Evolutionary conservation across 164 flowering plant genomes (phyloP).

Genomic region (Paratinospora sagittata): DNA sequence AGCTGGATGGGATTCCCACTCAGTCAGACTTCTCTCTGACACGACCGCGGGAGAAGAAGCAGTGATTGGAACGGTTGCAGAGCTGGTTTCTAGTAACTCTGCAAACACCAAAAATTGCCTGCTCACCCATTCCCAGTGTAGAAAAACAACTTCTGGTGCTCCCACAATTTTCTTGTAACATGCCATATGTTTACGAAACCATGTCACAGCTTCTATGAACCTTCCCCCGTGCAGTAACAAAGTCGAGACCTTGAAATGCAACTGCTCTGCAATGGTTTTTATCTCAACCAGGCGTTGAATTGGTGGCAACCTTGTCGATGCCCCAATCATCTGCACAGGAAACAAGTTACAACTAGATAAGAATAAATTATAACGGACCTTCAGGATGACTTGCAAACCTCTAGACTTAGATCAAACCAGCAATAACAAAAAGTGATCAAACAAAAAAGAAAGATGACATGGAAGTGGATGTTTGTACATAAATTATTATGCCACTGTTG

Average conservation of each 20-base stretch:
- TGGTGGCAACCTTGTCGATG: slow-evolving; percentile 72
- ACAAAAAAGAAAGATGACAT: background rate
- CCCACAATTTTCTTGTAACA: slow-evolving; percentile 63
- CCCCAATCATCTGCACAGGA: slow-evolving; percentile 58
- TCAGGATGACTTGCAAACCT: background rate
- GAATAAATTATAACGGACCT: background rate
- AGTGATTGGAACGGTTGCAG: slow-evolving; percentile 34
- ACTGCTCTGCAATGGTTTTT: slow-evolving; percentile 73
- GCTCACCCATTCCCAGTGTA: slow-evolving; percentile 99
- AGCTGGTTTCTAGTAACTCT: slow-evolving; percentile 83
- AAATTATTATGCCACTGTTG: background rate
- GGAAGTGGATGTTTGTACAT: background rate
- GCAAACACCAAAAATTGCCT: slow-evolving; percentile 90
- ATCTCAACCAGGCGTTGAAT: slow-evolving; percentile 86
- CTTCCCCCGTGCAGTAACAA: slow-evolving; percentile 89
- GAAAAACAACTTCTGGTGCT: slow-evolving; percentile 54
- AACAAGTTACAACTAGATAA: slow-evolving; percentile 1
- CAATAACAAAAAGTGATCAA: too few relatives aligned
- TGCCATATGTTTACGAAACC: slow-evolving; percentile 72
- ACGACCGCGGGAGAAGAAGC: slow-evolving; percentile 29
- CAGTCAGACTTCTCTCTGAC: slow-evolving; percentile 50
- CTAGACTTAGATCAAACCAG: background rate
- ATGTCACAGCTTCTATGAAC: slow-evolving; percentile 67
- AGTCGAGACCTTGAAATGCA: slow-evolving; percentile 89
- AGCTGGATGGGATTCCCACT: slow-evolving; percentile 77